Evolutionary conservation across 768 basidiomycete species (phyloP).

Genomic region (Xerocomus potaroensis): DNA sequence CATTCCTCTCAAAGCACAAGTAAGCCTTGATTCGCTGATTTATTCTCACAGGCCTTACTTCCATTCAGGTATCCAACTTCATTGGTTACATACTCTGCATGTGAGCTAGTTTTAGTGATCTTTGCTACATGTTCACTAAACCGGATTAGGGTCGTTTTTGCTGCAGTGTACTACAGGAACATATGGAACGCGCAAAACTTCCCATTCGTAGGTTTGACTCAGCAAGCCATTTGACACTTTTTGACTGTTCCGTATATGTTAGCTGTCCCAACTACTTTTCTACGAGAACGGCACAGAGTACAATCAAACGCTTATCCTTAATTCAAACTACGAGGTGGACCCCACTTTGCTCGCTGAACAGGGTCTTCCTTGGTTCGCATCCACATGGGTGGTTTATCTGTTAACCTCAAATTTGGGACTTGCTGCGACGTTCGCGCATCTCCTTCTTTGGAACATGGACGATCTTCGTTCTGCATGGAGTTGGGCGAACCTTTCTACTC

Average conservation of each 20-base stretch:
- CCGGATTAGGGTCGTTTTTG: conserved; percentile 34
- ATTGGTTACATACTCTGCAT: conserved; percentile 53
- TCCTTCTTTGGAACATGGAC: conserved; percentile 49
- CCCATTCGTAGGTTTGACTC: conserved; percentile 48
- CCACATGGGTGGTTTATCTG: conserved; percentile 21
- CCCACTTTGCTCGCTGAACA: conserved; percentile 41
- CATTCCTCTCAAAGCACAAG: conserved; percentile 53
- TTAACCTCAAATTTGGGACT: conserved; percentile 25
- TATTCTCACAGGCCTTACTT: background rate
- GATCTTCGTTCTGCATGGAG: conserved; percentile 46
- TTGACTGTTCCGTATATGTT: conserved; percentile 4
- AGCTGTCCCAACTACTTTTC: conserved; percentile 48
- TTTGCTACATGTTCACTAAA: background rate
- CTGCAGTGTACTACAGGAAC: conserved; percentile 41
- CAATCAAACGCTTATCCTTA: conserved; percentile 51
- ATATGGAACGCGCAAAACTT: conserved; percentile 56
- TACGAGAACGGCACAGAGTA: conserved; percentile 50
- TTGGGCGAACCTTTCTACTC: conserved; percentile 35
- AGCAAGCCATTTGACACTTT: background rate
- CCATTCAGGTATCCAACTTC: conserved; percentile 38
- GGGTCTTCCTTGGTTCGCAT: conserved; percentile 31
- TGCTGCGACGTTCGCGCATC: conserved; percentile 49
- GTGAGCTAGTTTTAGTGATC: conserved; percentile 26
- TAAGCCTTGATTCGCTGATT: conserved; percentile 1
- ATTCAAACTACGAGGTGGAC: conserved; percentile 50